Conservation (phyloP, 106 monocot genomes). For the Allium fistulosum region DNA sequence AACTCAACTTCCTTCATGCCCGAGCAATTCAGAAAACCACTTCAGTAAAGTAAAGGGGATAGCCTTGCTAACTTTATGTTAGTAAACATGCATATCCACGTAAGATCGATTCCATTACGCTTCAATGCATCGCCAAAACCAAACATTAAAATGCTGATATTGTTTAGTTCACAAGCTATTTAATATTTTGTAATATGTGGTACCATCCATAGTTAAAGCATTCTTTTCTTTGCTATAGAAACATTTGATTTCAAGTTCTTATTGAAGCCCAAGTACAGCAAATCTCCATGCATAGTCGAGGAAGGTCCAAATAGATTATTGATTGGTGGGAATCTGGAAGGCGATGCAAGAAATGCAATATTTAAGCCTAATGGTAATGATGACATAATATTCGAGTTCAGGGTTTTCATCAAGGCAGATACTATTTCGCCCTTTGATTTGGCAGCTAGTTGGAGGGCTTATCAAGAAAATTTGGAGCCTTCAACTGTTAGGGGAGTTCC, state of each 20-base stretch:
- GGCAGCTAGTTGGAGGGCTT: constrained; percentile 96
- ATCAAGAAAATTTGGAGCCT: constrained; percentile 72
- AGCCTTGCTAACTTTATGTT: too few relatives aligned
- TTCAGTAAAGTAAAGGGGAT: too few relatives aligned
- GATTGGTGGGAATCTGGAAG: constrained; percentile 49
- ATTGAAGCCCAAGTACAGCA: constrained; percentile 67
- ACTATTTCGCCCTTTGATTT: constrained; percentile 90
- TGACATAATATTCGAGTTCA: constrained; percentile 36
- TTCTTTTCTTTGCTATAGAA: constrained; percentile 31
- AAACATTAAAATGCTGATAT: too few relatives aligned
- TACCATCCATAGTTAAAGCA: too few relatives aligned
- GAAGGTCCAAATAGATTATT: constrained; percentile 71
- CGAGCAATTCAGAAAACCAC: too few relatives aligned
- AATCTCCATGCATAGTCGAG: constrained; percentile 61
- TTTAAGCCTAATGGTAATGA: constrained; percentile 33
- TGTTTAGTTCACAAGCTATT: too few relatives aligned
- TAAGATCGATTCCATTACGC: too few relatives aligned
- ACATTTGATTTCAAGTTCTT: constrained; percentile 88
- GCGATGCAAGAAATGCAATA: constrained; percentile 47
- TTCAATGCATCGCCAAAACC: too few relatives aligned
- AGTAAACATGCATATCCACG: too few relatives aligned
- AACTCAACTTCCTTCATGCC: too few relatives aligned
- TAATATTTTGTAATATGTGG: too few relatives aligned
- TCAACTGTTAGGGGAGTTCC: constrained; percentile 87
- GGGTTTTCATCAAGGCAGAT: constrained; percentile 59